phyloP scores from a whole-genome alignment of 129 eudicot species.

The Ambrosia artemisiifolia region DNA sequence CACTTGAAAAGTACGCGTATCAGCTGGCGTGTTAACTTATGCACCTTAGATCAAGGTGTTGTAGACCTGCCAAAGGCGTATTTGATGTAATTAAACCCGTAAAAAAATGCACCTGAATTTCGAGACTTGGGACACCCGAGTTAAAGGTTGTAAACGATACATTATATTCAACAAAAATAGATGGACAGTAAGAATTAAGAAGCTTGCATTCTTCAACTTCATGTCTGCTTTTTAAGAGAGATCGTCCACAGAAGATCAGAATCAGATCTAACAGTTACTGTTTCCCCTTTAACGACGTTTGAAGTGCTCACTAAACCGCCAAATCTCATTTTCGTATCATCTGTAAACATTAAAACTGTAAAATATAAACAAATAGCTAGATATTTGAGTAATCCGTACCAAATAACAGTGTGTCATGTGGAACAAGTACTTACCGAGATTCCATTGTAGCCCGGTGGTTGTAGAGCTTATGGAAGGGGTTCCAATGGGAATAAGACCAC shows the following conservation, averaged over 20 bases:
- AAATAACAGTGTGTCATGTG: background rate
- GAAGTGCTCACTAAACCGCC: slow-evolving; percentile 94
- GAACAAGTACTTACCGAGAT: slow-evolving; percentile 59
- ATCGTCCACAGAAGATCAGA: slow-evolving; percentile 90
- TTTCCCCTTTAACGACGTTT: slow-evolving; percentile 55
- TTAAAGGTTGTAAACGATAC: too few relatives aligned
- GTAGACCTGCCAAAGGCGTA: too few relatives aligned
- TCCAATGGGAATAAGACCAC: slow-evolving; percentile 91
- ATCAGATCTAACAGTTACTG: slow-evolving; percentile 61
- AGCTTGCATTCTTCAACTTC: slow-evolving; percentile 15
- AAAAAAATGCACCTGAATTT: background rate
- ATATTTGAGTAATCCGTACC: too few relatives aligned
- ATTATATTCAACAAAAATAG: background rate
- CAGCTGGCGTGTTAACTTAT: background rate
- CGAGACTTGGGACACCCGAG: too few relatives aligned
- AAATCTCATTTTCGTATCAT: slow-evolving; percentile 72
- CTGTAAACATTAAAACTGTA: slow-evolving; percentile 36
- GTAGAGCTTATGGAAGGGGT: slow-evolving; percentile 56
- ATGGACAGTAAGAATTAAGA: background rate
- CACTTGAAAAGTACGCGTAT: background rate
- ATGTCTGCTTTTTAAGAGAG: slow-evolving; percentile 56
- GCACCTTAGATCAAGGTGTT: too few relatives aligned
- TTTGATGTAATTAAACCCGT: too few relatives aligned
- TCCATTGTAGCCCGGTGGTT: slow-evolving; percentile 87
- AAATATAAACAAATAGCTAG: too few relatives aligned